phyloP scores from a whole-genome alignment of 108 stramenopile genomes.

The Nitzschia palea region DNA sequence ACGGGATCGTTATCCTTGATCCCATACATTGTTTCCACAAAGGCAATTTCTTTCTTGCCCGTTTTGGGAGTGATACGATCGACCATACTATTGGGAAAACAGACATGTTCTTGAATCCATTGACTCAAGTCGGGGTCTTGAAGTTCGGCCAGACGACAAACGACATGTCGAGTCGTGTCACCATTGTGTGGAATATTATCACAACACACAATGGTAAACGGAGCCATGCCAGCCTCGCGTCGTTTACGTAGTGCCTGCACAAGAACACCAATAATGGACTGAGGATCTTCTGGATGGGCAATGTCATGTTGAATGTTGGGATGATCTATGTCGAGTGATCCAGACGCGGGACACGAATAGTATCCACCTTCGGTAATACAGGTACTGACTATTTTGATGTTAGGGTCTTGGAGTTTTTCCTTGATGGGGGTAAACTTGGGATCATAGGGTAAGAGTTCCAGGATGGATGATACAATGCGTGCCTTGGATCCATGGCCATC shows the following conservation, averaged over 20 bases:
- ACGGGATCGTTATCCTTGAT: constrained; percentile 50
- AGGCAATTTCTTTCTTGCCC: constrained; percentile 25
- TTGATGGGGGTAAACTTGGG: not conserved
- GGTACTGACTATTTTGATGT: constrained; percentile 44
- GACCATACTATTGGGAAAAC: constrained; percentile 66
- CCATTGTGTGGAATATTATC: constrained; percentile 66
- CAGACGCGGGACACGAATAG: constrained; percentile 22
- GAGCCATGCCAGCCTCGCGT: constrained; percentile 4
- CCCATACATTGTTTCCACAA: constrained; percentile 33
- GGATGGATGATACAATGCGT: constrained; percentile 16
- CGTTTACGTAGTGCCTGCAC: constrained; percentile 18
- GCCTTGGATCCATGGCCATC: constrained; percentile 19
- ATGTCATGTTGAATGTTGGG: constrained; percentile 34
- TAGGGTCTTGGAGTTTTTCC: constrained; percentile 9
- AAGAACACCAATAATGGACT: constrained; percentile 19
- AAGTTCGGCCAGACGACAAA: constrained; percentile 1
- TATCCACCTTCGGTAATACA: constrained; percentile 67
- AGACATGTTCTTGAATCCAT: constrained; percentile 51
- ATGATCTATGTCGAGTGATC: constrained; percentile 32
- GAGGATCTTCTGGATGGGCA: constrained; percentile 17
- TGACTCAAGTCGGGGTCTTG: constrained; percentile 25
- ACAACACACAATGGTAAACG: constrained; percentile 54
- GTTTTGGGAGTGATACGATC: constrained; percentile 66
- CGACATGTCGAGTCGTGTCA: constrained; percentile 15
- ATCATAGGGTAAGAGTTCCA: constrained; percentile 10